A percentile compares a stretch with the other conserved stretches of the same genome.
These are phyloP conservation scores for Penicillium sclerotiorum DNA, from an alignment of 2,329 filamentous ascomycete genomes.

Conservation along the genomic window DNA sequence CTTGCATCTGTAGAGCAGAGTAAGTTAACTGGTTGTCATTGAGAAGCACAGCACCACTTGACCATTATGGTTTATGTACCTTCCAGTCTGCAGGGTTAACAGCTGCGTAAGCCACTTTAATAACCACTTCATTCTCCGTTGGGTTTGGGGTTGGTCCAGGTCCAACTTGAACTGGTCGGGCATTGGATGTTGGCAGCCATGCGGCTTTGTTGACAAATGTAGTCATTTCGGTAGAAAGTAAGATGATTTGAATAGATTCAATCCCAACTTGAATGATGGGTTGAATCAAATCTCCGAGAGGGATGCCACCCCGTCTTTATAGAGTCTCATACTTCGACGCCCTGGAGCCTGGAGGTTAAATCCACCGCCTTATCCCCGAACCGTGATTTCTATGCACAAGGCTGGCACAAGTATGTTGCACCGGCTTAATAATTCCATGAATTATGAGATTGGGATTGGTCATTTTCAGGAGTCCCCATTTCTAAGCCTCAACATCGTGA, in stretches of 20 bases:
- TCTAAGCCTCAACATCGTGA: not conserved
- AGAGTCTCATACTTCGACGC: no score
- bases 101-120: conserved; percentile 18
- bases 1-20: not conserved
- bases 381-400: no score
- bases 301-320: no score
- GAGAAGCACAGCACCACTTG: not conserved
- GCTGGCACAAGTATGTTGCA: no score
- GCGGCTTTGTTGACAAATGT: conserved; percentile 16
- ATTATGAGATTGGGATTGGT: no score
- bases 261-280: not conserved
- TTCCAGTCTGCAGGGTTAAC: conserved; percentile 20
- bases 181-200: conserved; percentile 12
- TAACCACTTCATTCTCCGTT: conserved; percentile 18
- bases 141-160: conserved; percentile 15
- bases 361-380: no score
- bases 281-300: not conserved
- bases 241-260: not conserved
- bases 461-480: not conserved
- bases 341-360: no score
- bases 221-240: not conserved
- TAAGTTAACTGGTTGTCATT: not conserved
- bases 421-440: no score
- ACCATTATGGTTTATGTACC: conserved; percentile 1
- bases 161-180: conserved; percentile 10